Evolutionary conservation across 2,329 filamentous ascomycete species (phyloP).

Genomic region (Cephalotrichum gorgonifer): DNA sequence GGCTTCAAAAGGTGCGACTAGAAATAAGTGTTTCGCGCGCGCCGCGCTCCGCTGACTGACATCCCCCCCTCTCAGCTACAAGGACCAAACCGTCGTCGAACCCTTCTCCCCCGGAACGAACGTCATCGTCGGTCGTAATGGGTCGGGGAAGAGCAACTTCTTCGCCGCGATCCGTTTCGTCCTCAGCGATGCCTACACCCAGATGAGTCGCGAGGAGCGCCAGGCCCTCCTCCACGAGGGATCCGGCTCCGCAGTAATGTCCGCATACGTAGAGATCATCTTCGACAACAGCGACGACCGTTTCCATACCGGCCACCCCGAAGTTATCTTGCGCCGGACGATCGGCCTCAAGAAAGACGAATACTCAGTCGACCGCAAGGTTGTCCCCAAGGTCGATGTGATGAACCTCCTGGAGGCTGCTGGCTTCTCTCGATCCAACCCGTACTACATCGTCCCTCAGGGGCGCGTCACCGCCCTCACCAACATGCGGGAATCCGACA

Average conservation of each 20-base stretch:
- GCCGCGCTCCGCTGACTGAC: conserved; percentile 8
- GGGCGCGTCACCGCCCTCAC: conserved; percentile 91
- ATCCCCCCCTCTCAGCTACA: conserved; percentile 63
- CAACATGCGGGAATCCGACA: conserved; percentile 96
- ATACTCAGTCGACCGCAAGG: conserved; percentile 95
- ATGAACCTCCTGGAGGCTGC: conserved; percentile 92
- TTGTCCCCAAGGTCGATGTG: conserved; percentile 87
- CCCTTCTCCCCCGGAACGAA: conserved; percentile 96
- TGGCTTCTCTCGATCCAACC: conserved; percentile 93
- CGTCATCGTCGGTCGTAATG: conserved; percentile 97
- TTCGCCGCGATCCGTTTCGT: conserved; percentile 98
- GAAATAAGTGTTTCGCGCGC: conserved; percentile 1
- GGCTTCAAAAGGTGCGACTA: conserved; percentile 85
- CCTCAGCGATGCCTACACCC: conserved; percentile 92
- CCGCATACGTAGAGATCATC: conserved; percentile 97
- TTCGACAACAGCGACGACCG: conserved; percentile 97
- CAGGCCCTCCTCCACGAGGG: conserved; percentile 96
- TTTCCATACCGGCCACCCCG: conserved; percentile 85
- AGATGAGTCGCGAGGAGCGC: conserved; percentile 91
- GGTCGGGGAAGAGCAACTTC: conserved; percentile 98
- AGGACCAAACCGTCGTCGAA: conserved; percentile 97
- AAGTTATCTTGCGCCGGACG: conserved; percentile 82
- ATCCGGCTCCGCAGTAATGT: conserved; percentile 95
- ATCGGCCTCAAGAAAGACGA: conserved; percentile 98
- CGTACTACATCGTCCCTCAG: conserved; percentile 98